Conservation (phyloP, 2,329 filamentous ascomycete genomes). For the Stylonectria norvegica region DNA sequence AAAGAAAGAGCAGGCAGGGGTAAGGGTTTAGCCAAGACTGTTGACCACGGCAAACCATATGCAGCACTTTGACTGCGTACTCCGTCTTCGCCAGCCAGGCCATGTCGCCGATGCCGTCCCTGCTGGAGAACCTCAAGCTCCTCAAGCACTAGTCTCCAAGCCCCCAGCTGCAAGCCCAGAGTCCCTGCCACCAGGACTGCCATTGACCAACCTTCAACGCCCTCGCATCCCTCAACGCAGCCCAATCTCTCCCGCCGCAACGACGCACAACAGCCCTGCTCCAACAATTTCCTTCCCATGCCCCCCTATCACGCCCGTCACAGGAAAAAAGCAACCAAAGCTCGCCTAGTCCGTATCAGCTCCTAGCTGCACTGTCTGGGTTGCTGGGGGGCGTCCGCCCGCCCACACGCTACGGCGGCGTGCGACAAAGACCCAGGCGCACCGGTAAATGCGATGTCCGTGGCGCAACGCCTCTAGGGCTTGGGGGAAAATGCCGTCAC, state of each 20-base stretch:
- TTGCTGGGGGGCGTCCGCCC: neutral
- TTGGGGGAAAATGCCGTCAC: too few relatives aligned
- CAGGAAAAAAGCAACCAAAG: slow-evolving; percentile 10
- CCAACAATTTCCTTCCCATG: slow-evolving; percentile 11
- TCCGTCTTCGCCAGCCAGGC: slow-evolving; percentile 1
- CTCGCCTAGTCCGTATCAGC: slow-evolving; percentile 3
- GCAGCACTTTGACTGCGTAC: too few relatives aligned
- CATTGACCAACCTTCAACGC: slow-evolving; percentile 2
- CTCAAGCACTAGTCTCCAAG: neutral
- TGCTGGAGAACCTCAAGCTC: neutral
- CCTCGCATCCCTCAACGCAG: slow-evolving; percentile 6
- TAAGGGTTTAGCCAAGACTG: too few relatives aligned
- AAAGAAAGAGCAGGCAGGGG: too few relatives aligned
- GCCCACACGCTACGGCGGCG: slow-evolving; percentile 3
- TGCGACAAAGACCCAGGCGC: slow-evolving; percentile 3
- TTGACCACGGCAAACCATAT: too few relatives aligned
- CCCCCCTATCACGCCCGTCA: slow-evolving; percentile 1
- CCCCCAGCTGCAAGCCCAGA: neutral
- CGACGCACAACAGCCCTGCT: slow-evolving; percentile 8
- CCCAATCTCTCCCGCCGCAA: too few relatives aligned
- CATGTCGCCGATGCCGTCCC: slow-evolving; percentile 1
- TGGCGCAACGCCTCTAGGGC: slow-evolving; percentile 13
- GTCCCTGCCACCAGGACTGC: neutral
- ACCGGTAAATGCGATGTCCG: slow-evolving; percentile 6
- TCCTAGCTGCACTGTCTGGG: slow-evolving; percentile 7